These are phyloP conservation scores for Sutorius eximius DNA, from an alignment of 1,284 basidiomycete genomes.

Conservation along the genomic window DNA sequence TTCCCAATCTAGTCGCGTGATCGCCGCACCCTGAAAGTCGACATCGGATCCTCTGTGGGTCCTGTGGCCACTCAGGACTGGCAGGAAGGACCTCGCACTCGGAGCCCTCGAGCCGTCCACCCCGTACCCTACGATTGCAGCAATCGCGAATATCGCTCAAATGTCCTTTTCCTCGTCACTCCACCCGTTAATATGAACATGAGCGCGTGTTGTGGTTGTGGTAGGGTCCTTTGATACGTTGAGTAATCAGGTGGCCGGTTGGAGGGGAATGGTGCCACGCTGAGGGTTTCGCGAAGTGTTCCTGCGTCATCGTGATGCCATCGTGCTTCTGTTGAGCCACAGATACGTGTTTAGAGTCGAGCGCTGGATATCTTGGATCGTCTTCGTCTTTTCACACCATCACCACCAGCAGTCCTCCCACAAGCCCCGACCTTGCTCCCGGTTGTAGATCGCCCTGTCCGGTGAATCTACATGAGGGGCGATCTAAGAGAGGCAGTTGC, in stretches of 20 bases:
- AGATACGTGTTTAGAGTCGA: neutral
- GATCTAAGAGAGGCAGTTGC: neutral
- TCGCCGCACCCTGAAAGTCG: conserved; percentile 3
- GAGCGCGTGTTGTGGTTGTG: neutral
- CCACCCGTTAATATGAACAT: neutral
- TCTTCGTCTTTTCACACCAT: neutral
- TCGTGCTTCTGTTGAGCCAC: neutral
- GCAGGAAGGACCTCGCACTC: neutral
- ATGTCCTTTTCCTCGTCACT: neutral
- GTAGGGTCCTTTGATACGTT: neutral
- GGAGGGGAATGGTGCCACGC: neutral
- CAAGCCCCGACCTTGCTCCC: neutral
- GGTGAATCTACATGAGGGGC: neutral
- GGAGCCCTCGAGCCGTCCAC: neutral
- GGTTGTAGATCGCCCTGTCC: neutral
- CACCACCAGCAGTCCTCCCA: neutral
- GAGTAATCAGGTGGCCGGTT: conserved; percentile 4
- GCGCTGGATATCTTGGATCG: conserved; percentile 1
- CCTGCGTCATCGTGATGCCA: conserved; percentile 3
- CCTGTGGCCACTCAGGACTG: neutral
- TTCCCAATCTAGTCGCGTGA: conserved; percentile 1
- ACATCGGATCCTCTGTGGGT: conserved; percentile 1
- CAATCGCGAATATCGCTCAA: conserved; percentile 10
- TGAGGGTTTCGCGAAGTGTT: neutral
- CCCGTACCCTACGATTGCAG: neutral